Conservation (phyloP, 2,329 filamentous ascomycete species). For the Ambrosiella xylebori region DNA sequence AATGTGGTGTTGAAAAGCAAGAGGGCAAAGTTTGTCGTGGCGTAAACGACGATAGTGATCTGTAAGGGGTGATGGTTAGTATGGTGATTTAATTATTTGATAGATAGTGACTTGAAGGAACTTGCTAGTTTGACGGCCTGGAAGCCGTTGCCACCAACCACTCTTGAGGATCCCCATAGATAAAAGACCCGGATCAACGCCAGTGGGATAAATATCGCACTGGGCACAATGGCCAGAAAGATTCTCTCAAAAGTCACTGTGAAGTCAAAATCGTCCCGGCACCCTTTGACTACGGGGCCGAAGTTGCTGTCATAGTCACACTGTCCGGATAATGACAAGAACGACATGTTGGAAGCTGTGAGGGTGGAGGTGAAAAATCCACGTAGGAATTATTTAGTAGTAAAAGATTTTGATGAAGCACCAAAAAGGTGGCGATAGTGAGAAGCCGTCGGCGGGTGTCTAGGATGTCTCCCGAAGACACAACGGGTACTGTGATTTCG, state of each 20-base stretch:
- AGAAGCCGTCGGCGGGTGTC: background rate
- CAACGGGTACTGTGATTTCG: too few species aligned
- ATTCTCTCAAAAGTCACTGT: slow-evolving; percentile 32
- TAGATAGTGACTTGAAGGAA: slow-evolving; percentile 5
- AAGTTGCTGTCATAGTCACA: slow-evolving; percentile 20
- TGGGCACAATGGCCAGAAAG: slow-evolving; percentile 28
- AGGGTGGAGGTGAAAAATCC: background rate
- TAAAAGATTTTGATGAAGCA: background rate
- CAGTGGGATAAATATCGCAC: slow-evolving; percentile 22
- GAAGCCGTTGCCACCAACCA: slow-evolving; percentile 22
- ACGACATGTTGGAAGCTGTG: background rate
- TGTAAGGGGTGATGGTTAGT: slow-evolving; percentile 10
- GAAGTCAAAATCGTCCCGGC: slow-evolving; percentile 33
- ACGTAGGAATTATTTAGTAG: background rate
- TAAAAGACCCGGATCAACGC: slow-evolving; percentile 20
- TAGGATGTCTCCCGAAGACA: too few species aligned
- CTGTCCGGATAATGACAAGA: slow-evolving; percentile 17
- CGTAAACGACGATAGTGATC: slow-evolving; percentile 17
- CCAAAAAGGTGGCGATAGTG: background rate
- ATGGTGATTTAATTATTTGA: background rate
- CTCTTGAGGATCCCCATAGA: slow-evolving; percentile 18
- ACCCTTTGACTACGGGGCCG: slow-evolving; percentile 28
- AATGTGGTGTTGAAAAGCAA: slow-evolving; percentile 18
- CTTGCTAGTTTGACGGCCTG: slow-evolving; percentile 20
- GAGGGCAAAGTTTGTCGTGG: slow-evolving; percentile 19